Conservation (phyloP, 2,329 filamentous ascomycete genomes). For the Akanthomyces lecanii region DNA sequence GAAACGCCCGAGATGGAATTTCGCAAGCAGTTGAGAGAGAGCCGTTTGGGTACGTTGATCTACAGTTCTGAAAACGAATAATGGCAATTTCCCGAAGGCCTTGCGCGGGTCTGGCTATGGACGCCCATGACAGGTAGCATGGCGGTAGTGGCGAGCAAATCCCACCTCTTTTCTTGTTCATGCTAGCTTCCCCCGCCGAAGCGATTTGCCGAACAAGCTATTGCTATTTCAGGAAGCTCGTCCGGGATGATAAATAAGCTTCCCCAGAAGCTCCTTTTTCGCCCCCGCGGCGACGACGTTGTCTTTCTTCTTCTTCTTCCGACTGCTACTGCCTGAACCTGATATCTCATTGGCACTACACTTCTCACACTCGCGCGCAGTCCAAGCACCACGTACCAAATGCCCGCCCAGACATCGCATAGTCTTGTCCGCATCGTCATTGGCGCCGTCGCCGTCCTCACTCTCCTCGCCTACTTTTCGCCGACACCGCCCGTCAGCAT, state of each 20-base stretch:
- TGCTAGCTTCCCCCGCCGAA: not conserved
- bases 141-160: not conserved
- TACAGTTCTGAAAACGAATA: too few species aligned
- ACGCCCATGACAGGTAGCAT: not conserved
- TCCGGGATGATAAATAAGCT: not conserved
- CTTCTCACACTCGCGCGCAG: not conserved
- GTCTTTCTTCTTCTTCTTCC: not conserved
- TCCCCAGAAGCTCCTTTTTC: not conserved
- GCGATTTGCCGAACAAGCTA: not conserved
- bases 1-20: not conserved
- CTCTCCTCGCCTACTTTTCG: not conserved
- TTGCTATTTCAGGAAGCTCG: slow-evolving; percentile 1
- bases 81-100: too few species aligned
- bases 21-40: too few species aligned
- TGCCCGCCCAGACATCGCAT: not conserved
- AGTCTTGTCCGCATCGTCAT: not conserved
- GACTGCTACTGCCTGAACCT: not conserved
- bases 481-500: not conserved
- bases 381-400: not conserved
- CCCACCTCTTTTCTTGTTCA: not conserved
- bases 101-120: too few species aligned
- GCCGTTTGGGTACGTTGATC: too few species aligned
- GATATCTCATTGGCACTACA: not conserved
- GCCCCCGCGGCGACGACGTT: not conserved
- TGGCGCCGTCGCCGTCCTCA: not conserved